These are phyloP conservation scores for Vanilla planifolia DNA, from an alignment of 106 monocot genomes.

Conservation along the genomic window DNA sequence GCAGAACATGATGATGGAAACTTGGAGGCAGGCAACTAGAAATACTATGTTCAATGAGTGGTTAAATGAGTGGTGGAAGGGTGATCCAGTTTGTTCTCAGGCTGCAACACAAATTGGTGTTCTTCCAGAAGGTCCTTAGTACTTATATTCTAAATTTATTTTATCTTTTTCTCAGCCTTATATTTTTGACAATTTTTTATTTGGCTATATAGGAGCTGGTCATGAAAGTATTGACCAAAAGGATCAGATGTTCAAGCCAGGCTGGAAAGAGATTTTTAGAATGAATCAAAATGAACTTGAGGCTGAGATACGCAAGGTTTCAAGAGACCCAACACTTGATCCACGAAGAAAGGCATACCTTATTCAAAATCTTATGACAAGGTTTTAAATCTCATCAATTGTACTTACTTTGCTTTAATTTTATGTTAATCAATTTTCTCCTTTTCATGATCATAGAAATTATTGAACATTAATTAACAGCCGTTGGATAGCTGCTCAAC, in stretches of 20 bases:
- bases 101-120: constrained; percentile 10
- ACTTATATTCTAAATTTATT: no score
- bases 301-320: constrained; percentile 84
- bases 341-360: constrained; percentile 96
- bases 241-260: constrained; percentile 91
- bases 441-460: no score
- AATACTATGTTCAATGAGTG: constrained; percentile 99
- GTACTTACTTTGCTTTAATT: no score
- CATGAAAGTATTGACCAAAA: constrained; percentile 63
- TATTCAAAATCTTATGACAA: constrained; percentile 97
- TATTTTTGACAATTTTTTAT: constrained; percentile 1
- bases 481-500: constrained; percentile 97
- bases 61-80: constrained; percentile 98
- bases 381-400: no score
- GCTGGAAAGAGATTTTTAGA: constrained; percentile 96
- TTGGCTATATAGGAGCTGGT: constrained; percentile 30
- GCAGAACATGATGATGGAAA: constrained; percentile 97
- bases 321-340: constrained; percentile 85
- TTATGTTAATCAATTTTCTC: no score
- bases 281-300: constrained; percentile 99
- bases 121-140: not conserved
- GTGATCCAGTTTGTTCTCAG: constrained; percentile 33
- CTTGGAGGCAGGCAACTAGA: constrained; percentile 87
- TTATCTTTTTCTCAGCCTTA: not conserved
- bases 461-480: constrained; percentile 40